These are phyloP conservation scores for Pseudozyma thailandica DNA, from an alignment of 1,284 basidiomycete species.

Conservation along the genomic window DNA sequence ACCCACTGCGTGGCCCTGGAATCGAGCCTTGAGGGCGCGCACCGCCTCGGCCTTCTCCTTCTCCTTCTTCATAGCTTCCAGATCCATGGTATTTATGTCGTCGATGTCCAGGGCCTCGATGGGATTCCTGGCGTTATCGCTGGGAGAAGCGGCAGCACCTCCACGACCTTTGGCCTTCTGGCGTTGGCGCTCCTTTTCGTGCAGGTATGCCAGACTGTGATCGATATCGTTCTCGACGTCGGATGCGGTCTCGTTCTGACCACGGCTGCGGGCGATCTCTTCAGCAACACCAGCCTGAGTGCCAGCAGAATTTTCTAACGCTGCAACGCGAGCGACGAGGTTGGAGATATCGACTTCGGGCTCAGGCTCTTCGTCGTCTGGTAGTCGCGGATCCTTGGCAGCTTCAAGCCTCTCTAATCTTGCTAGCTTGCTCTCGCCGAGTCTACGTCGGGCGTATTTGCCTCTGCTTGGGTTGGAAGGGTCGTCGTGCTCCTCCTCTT, in stretches of 20 bases:
- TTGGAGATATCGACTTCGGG: constrained; percentile 62
- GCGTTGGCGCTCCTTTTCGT: constrained; percentile 44
- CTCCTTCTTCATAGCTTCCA: constrained; percentile 44
- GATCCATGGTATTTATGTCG: constrained; percentile 42
- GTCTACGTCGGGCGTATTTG: constrained; percentile 54
- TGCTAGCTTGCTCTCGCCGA: constrained; percentile 58
- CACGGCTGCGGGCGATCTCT: constrained; percentile 31
- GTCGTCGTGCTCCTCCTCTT: constrained; percentile 12
- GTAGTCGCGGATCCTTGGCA: constrained; percentile 35
- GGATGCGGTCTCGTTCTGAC: constrained; percentile 39
- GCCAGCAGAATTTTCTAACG: constrained; percentile 41
- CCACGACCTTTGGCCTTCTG: constrained; percentile 38
- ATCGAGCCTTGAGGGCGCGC: constrained; percentile 50
- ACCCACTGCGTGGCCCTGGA: constrained; percentile 47
- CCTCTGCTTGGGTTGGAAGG: constrained; percentile 22
- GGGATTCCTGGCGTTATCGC: constrained; percentile 1
- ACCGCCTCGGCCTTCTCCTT: constrained; percentile 60
- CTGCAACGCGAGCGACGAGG: constrained; percentile 53
- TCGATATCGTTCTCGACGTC: constrained; percentile 61
- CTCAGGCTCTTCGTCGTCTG: constrained; percentile 55
- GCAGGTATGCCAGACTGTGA: constrained; percentile 50
- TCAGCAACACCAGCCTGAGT: constrained; percentile 38
- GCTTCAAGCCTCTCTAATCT: constrained; percentile 47
- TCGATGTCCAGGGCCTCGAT: constrained; percentile 24
- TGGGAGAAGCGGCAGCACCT: constrained; percentile 1